Evolutionary conservation across 2,329 filamentous ascomycete genomes (phyloP).

Genomic region (Talaromyces piceae): DNA sequence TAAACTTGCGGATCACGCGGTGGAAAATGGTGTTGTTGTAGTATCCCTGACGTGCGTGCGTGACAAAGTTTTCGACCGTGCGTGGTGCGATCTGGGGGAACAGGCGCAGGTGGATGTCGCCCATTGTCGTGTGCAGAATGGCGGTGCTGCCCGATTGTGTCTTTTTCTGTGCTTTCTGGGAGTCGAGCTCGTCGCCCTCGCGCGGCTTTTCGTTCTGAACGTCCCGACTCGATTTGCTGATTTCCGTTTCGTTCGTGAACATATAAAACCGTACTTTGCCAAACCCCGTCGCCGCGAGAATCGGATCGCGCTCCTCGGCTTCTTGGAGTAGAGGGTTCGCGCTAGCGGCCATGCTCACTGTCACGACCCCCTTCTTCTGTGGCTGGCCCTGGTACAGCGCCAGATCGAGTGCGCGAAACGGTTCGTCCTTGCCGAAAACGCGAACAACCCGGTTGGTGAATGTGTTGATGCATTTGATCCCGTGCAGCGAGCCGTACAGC

Average conservation of each 20-base stretch:
- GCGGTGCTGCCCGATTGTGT: constrained; percentile 70
- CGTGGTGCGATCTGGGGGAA: constrained; percentile 92
- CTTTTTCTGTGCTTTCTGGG: constrained; percentile 35
- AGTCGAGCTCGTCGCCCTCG: constrained; percentile 42
- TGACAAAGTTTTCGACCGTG: constrained; percentile 95
- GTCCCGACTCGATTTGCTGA: constrained; percentile 78
- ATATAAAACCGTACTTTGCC: constrained; percentile 94
- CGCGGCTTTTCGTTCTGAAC: constrained; percentile 91
- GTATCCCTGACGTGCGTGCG: constrained; percentile 80
- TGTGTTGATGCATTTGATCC: constrained; percentile 92
- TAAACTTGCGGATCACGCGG: constrained; percentile 93
- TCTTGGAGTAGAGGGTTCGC: constrained; percentile 88
- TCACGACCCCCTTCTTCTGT: constrained; percentile 86
- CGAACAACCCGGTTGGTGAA: constrained; percentile 89
- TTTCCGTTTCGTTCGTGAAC: constrained; percentile 84
- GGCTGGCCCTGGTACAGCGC: constrained; percentile 91
- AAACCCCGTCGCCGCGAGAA: constrained; percentile 74
- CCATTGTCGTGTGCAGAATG: constrained; percentile 83
- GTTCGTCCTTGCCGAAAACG: constrained; percentile 83
- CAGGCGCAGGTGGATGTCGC: constrained; percentile 86
- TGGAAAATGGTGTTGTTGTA: constrained; percentile 99
- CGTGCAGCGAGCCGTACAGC: constrained; percentile 84
- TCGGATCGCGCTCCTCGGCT: constrained; percentile 82
- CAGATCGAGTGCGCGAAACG: constrained; percentile 74
- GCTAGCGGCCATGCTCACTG: constrained; percentile 94